Evolutionary conservation across 257 asterid species (phyloP).

Genomic region (Eucommia ulmoides): DNA sequence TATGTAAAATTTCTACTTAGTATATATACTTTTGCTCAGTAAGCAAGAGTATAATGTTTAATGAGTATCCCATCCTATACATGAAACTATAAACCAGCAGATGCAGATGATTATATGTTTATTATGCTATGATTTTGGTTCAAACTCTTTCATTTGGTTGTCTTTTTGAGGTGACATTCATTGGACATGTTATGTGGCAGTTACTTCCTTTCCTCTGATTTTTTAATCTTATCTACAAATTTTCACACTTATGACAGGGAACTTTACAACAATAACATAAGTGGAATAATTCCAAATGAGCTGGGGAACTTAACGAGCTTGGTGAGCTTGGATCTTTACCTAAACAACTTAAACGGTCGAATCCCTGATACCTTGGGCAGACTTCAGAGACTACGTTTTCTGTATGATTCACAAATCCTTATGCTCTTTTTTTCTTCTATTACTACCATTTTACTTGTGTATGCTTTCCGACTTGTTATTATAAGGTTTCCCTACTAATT

Average conservation of each 20-base stretch:
- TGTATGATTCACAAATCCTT: conserved; percentile 27
- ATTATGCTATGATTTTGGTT: too few species aligned
- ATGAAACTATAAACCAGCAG: too few species aligned
- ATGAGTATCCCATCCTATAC: too few species aligned
- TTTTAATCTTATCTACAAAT: too few species aligned
- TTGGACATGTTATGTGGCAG: too few species aligned
- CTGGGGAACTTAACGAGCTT: conserved; percentile 75
- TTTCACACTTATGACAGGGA: conserved; percentile 86
- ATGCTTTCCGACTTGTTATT: background rate
- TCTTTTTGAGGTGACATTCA: too few species aligned
- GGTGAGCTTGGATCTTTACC: conserved; percentile 97
- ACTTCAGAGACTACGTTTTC: conserved; percentile 68
- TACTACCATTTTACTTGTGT: background rate
- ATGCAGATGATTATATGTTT: too few species aligned
- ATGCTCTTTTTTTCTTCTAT: background rate
- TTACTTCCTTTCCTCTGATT: too few species aligned
- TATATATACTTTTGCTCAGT: too few species aligned
- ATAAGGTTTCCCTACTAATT: background rate
- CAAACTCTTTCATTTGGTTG: too few species aligned
- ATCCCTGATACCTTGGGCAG: conserved; percentile 65
- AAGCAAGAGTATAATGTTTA: too few species aligned
- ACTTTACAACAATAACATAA: conserved; percentile 80
- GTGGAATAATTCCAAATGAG: conserved; percentile 69
- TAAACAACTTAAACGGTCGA: conserved; percentile 52
- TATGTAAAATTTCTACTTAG: too few species aligned